Evolutionary conservation across 306 rosid species (phyloP).

Genomic region (Vicia faba): DNA sequence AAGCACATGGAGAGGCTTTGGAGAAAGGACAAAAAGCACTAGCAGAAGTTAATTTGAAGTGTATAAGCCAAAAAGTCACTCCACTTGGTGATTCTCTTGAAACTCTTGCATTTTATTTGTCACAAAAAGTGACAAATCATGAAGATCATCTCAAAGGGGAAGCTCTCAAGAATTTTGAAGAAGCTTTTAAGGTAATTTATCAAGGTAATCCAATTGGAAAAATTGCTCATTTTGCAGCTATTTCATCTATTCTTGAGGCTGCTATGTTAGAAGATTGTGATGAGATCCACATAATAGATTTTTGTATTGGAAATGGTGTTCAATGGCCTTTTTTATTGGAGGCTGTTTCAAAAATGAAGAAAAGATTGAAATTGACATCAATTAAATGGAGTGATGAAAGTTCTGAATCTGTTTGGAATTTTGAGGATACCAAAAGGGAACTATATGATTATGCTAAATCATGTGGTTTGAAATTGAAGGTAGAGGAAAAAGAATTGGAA

Average conservation of each 20-base stretch:
- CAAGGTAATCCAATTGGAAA: constrained; percentile 53
- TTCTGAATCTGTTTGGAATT: constrained; percentile 33
- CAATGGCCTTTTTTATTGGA: constrained; percentile 57
- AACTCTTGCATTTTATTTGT: constrained; percentile 53
- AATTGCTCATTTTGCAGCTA: constrained; percentile 57
- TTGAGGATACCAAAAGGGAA: constrained; percentile 46
- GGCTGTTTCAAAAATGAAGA: constrained; percentile 41
- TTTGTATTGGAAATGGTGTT: constrained; percentile 51
- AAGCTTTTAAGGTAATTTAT: constrained; percentile 44
- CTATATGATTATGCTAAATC: constrained; percentile 51
- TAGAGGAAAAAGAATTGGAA: constrained; percentile 53
- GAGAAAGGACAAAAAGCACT: constrained; percentile 50
- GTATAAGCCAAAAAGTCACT: constrained; percentile 51
- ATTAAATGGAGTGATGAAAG: constrained; percentile 46
- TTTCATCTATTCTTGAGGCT: constrained; percentile 57
- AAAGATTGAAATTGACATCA: constrained; percentile 54
- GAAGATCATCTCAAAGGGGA: constrained; percentile 52
- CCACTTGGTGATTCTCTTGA: constrained; percentile 58
- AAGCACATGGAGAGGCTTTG: constrained; percentile 52
- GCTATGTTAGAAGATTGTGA: constrained; percentile 54
- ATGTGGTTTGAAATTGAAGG: constrained; percentile 50
- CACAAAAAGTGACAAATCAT: constrained; percentile 38
- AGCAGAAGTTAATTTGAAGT: constrained; percentile 42
- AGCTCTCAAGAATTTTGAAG: constrained; percentile 44
- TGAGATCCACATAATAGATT: constrained; percentile 54